Conservation (phyloP, 2,329 filamentous ascomycete species). For the Botryotinia globosa region DNA sequence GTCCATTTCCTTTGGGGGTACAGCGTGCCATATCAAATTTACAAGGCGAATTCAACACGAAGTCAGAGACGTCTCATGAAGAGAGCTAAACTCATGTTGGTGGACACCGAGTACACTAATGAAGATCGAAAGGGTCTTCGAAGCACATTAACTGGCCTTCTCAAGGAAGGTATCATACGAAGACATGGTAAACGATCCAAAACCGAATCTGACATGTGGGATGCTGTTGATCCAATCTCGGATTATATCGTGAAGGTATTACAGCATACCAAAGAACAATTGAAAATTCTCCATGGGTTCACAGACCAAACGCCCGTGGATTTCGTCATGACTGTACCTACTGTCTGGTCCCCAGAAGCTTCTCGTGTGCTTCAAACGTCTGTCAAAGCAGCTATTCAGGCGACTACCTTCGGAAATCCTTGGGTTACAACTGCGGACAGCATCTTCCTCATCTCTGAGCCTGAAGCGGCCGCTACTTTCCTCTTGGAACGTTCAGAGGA, state of each 20-base stretch:
- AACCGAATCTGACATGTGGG: constrained; percentile 10
- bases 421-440: constrained; percentile 29
- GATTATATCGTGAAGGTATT: constrained; percentile 26
- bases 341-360: constrained; percentile 22
- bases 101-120: constrained; percentile 21
- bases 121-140: constrained; percentile 22
- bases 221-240: constrained; percentile 26
- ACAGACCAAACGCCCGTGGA: constrained; percentile 19
- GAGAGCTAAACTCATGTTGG: constrained; percentile 25
- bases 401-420: constrained; percentile 21
- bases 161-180: constrained; percentile 22
- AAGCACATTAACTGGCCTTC: constrained; percentile 9
- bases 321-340: constrained; percentile 20
- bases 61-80: constrained; percentile 18
- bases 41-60: constrained; percentile 11
- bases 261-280: constrained; percentile 25
- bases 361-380: constrained; percentile 21
- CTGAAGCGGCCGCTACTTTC: constrained; percentile 36
- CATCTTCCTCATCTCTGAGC: constrained; percentile 37
- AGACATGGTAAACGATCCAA: constrained; percentile 20
- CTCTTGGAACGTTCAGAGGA: constrained; percentile 27
- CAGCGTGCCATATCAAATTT: constrained; percentile 16
- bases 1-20: constrained; percentile 25
- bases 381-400: constrained; percentile 21
- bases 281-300: constrained; percentile 17